These are phyloP conservation scores for Tolypocladium cylindrosporum DNA, from an alignment of 2,329 filamentous ascomycete genomes.

Conservation along the genomic window DNA sequence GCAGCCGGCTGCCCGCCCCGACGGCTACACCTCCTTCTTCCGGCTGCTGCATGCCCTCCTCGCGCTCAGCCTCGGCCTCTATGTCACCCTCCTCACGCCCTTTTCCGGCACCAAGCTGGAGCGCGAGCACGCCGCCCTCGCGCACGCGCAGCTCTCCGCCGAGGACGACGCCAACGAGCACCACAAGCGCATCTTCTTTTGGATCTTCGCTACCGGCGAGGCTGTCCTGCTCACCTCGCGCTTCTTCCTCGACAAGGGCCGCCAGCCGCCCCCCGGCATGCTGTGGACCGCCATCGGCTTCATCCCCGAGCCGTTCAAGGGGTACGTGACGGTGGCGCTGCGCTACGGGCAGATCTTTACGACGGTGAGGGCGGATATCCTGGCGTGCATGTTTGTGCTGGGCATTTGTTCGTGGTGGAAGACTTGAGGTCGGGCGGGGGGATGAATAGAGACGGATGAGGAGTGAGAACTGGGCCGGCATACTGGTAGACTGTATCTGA, in stretches of 20 bases:
- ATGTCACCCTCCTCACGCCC: slow-evolving; percentile 56
- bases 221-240: slow-evolving; percentile 60
- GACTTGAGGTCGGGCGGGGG: slow-evolving; percentile 7
- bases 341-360: slow-evolving; percentile 62
- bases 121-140: slow-evolving; percentile 34
- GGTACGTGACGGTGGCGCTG: slow-evolving; percentile 50
- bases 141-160: slow-evolving; percentile 13
- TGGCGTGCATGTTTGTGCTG: slow-evolving; percentile 68
- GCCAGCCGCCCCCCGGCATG: slow-evolving; percentile 47
- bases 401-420: slow-evolving; percentile 43
- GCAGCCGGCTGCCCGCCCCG: slow-evolving; percentile 16
- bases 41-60: slow-evolving; percentile 64
- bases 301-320: slow-evolving; percentile 53
- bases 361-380: slow-evolving; percentile 62
- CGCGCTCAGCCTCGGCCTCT: slow-evolving; percentile 58
- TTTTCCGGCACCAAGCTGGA: slow-evolving; percentile 58
- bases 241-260: slow-evolving; percentile 58
- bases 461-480: background rate
- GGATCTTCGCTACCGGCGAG: slow-evolving; percentile 71
- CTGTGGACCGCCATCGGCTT: slow-evolving; percentile 54
- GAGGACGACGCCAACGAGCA: slow-evolving; percentile 19
- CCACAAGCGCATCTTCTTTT: slow-evolving; percentile 49
- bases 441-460: background rate
- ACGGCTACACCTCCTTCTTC: slow-evolving; percentile 47
- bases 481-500: background rate